Evolutionary conservation across 768 basidiomycete species (phyloP).

Genomic region (Mycena indigotica): DNA sequence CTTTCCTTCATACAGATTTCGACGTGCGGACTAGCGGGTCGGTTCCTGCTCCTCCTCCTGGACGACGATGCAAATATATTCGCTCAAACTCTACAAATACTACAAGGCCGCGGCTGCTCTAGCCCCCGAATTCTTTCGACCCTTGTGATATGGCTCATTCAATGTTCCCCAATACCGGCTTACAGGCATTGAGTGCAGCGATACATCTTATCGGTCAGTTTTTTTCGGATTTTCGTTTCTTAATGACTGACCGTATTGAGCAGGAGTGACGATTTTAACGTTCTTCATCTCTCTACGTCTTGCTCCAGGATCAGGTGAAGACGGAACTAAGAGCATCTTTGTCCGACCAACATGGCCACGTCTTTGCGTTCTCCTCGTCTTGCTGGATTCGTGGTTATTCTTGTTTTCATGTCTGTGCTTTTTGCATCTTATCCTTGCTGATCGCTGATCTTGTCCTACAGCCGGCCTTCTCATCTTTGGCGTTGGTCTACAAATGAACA

Average conservation of each 20-base stretch:
- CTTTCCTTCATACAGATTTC: no score
- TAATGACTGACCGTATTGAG: not conserved
- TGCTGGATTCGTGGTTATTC: conserved; percentile 18
- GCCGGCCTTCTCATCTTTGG: conserved; percentile 48
- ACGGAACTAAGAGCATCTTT: conserved; percentile 6
- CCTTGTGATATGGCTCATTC: not conserved
- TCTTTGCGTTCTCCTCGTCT: conserved; percentile 9
- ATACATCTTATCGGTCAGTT: conserved; percentile 6
- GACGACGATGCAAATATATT: no score
- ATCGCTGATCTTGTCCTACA: conserved; percentile 12
- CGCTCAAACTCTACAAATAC: not conserved
- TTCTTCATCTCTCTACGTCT: conserved; percentile 3
- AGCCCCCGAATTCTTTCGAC: not conserved
- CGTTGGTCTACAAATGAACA: conserved; percentile 42
- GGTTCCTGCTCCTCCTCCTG: no score
- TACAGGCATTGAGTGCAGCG: conserved; percentile 1
- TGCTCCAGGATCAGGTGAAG: not conserved
- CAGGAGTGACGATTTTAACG: conserved; percentile 12
- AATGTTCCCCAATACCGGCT: not conserved
- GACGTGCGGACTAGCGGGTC: no score
- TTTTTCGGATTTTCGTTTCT: not conserved
- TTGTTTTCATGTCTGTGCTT: not conserved
- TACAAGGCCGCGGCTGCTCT: not conserved
- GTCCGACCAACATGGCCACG: conserved; percentile 8
- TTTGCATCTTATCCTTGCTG: not conserved